Conservation (phyloP, 2,329 filamentous ascomycete genomes). For the Myrmaecium sp. region DNA sequence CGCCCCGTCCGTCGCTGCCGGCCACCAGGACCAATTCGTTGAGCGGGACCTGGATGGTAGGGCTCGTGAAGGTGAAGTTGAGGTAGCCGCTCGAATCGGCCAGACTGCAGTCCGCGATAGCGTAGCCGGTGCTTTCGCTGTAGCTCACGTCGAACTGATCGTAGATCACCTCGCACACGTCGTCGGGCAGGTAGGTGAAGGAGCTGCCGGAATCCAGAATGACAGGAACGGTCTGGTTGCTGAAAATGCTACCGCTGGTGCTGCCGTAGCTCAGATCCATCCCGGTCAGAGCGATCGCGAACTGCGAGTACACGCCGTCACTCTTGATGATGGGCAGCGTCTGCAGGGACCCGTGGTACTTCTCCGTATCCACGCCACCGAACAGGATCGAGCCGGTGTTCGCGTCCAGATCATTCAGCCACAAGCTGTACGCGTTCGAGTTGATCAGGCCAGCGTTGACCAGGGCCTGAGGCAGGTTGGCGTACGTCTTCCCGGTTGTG, state of each 20-base stretch:
- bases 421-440: slow-evolving; percentile 51
- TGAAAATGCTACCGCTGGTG: slow-evolving; percentile 8
- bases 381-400: slow-evolving; percentile 58
- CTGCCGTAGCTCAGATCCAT: slow-evolving; percentile 25
- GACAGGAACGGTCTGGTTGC: slow-evolving; percentile 31
- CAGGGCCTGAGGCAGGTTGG: slow-evolving; percentile 49
- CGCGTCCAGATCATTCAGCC: slow-evolving; percentile 41
- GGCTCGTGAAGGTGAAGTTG: slow-evolving; percentile 39
- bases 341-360: slow-evolving; percentile 48
- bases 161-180: slow-evolving; percentile 33
- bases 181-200: slow-evolving; percentile 49
- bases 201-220: slow-evolving; percentile 64
- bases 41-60: slow-evolving; percentile 37
- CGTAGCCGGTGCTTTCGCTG: slow-evolving; percentile 23
- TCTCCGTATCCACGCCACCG: slow-evolving; percentile 62
- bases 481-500: slow-evolving; percentile 29
- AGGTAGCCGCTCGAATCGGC: slow-evolving; percentile 32
- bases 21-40: slow-evolving; percentile 39
- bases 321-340: slow-evolving; percentile 41
- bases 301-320: slow-evolving; percentile 32
- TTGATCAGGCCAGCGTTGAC: slow-evolving; percentile 44
- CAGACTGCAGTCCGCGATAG: slow-evolving; percentile 36
- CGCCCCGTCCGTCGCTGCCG: slow-evolving; percentile 21
- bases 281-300: slow-evolving; percentile 34
- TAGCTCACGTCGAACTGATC: slow-evolving; percentile 23